These are phyloP conservation scores for Phytophthora lateralis DNA, from an alignment of 352 stramenopile genomes.

Conservation along the genomic window DNA sequence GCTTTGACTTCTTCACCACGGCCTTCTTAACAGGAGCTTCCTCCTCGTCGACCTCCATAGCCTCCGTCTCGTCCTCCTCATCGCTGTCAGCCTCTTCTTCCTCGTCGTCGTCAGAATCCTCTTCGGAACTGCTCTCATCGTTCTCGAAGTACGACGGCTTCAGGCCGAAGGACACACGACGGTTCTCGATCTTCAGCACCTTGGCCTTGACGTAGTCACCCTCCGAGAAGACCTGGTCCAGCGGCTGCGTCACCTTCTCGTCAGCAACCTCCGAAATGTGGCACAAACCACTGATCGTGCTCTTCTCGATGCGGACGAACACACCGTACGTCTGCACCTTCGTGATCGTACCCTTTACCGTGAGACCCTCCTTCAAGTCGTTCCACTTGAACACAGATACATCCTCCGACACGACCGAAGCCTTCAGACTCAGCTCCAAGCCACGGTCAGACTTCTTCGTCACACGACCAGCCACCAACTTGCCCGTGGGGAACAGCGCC, in stretches of 20 bases:
- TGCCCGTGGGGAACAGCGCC: constrained; percentile 90
- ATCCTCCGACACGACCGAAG: constrained; percentile 92
- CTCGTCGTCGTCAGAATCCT: constrained; percentile 80
- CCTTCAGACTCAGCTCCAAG: constrained; percentile 94
- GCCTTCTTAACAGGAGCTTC: constrained; percentile 46
- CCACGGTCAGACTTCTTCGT: constrained; percentile 85
- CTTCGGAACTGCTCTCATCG: constrained; percentile 89
- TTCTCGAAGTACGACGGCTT: constrained; percentile 97
- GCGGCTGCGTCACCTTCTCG: constrained; percentile 91
- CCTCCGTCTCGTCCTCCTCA: constrained; percentile 48
- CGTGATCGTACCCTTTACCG: constrained; percentile 95
- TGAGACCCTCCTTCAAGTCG: constrained; percentile 90
- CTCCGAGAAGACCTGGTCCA: constrained; percentile 93
- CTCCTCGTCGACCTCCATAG: constrained; percentile 61
- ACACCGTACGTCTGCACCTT: constrained; percentile 96
- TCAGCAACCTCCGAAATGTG: constrained; percentile 97
- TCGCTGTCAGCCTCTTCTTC: constrained; percentile 69
- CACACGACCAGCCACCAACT: constrained; percentile 94
- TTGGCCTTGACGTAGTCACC: constrained; percentile 98
- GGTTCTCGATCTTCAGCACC: constrained; percentile 94
- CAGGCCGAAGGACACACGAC: constrained; percentile 94
- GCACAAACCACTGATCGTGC: constrained; percentile 94
- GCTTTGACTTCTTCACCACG: constrained; percentile 40
- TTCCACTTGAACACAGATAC: constrained; percentile 85
- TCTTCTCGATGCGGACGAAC: constrained; percentile 96